phyloP scores from a whole-genome alignment of 306 rosid genomes.

The Alnus rubra region DNA sequence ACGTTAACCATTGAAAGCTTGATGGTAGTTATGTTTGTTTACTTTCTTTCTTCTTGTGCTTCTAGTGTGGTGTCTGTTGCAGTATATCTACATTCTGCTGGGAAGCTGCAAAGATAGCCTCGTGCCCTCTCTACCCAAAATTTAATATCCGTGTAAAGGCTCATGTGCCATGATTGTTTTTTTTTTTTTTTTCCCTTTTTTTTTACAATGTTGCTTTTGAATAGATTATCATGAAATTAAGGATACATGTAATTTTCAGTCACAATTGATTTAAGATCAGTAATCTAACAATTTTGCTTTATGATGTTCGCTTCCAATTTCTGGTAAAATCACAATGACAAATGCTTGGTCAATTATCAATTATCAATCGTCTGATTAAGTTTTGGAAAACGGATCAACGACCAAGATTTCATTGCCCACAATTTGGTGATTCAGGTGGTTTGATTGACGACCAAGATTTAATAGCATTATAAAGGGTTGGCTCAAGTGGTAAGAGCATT shows the following conservation, averaged over 20 bases:
- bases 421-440: too few relatives aligned
- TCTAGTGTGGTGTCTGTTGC: slow-evolving; percentile 85
- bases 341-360: not conserved
- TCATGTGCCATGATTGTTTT: not conserved
- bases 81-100: slow-evolving; percentile 78
- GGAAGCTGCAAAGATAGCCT: slow-evolving; percentile 61
- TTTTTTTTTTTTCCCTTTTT: not conserved
- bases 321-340: not conserved
- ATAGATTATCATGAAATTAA: not conserved
- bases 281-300: not conserved
- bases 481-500: too few relatives aligned
- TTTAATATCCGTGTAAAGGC: not conserved
- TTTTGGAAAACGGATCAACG: too few relatives aligned
- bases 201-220: not conserved
- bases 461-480: too few relatives aligned
- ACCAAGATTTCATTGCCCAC: too few relatives aligned
- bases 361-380: too few relatives aligned
- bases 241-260: not conserved
- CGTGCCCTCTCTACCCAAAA: not conserved
- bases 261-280: not conserved
- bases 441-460: too few relatives aligned
- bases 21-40: not conserved
- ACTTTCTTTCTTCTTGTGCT: slow-evolving; percentile 9
- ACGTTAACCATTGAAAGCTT: not conserved
- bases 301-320: not conserved